These are phyloP conservation scores for Hanseniaspora gamundiae DNA, from an alignment of 1,139 yeast genomes.

Conservation along the genomic window DNA sequence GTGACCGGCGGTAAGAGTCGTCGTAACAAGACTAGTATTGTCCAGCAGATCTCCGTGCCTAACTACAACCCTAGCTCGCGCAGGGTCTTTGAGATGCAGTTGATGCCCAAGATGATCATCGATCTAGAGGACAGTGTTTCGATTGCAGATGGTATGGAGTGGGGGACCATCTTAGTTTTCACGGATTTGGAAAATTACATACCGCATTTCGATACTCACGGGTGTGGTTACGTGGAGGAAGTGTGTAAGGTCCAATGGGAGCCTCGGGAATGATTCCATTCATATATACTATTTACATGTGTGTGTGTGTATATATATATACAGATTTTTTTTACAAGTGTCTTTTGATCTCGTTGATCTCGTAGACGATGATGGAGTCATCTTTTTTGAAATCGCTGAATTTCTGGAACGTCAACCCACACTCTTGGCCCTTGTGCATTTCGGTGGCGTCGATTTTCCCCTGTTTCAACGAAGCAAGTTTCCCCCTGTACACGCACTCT, in stretches of 20 bases:
- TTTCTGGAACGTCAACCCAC: conserved; percentile 67
- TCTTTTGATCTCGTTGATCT: conserved; percentile 56
- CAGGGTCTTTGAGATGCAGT: conserved; percentile 70
- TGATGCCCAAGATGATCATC: conserved; percentile 87
- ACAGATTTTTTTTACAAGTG: conserved; percentile 34
- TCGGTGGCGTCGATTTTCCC: conserved; percentile 71
- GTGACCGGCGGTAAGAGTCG: conserved; percentile 35
- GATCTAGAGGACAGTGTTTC: conserved; percentile 51
- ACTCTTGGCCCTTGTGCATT: conserved; percentile 76
- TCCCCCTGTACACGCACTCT: conserved; percentile 46
- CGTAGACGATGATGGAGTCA: conserved; percentile 64
- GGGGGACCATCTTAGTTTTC: conserved; percentile 89
- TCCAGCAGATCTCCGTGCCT: not conserved
- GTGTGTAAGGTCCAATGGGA: conserved; percentile 98
- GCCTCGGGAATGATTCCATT: conserved; percentile 13
- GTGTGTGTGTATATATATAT: conserved; percentile 3
- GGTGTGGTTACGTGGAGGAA: conserved; percentile 79
- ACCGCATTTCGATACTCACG: conserved; percentile 46
- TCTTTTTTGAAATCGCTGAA: conserved; percentile 69
- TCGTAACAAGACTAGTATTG: too few species aligned
- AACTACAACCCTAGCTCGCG: conserved; percentile 35
- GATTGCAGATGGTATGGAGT: conserved; percentile 75
- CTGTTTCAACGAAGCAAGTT: conserved; percentile 63
- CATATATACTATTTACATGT: conserved; percentile 4
- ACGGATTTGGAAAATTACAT: conserved; percentile 65